Evolutionary conservation across 257 asterid genomes (phyloP), one percentile per base, ranked within the genome.

Genomic region (Avicennia marina): DNA sequence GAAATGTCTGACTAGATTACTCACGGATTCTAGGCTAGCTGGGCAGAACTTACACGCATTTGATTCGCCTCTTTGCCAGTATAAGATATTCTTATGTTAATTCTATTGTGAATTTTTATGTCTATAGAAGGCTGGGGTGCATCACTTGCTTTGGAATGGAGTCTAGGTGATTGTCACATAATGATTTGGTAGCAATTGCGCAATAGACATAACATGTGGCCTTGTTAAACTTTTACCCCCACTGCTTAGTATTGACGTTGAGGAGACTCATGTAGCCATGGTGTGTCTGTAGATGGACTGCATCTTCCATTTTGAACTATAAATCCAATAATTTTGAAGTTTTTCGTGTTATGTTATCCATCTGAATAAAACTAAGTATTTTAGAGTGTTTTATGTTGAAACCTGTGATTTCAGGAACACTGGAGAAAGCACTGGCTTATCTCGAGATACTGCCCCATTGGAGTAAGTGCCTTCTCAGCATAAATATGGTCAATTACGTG

Each of bases 401-500:
- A 33, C 42, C 46, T 39, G 12, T 38, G 13, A 11, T 68, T 65
- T 57, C 70, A 70, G 73, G 70, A 63, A 61, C 63, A 27, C 4
- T 46, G 68, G 68, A 25, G 73, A 72, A 65, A 60, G 62, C 39
- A 68, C 41, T 1, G 54, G 68, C 47, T 68, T 68, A 58, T 76
- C 72, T 56, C 44, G 40, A 25, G 68, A 61, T 64, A 55, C 76
- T 56, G 26, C 21, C 24, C 56, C 32, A 20, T 38, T 10, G 57
- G 76, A 64, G 78, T 76, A 62, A 60, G 76, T 54, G 49, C 57
- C 26, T 27, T 50, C 38, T 53, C 32, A 22, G 21, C 41, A 11
- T 31, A 11, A 4, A 9, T 31, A 8, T 0, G 16, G 56, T 11
- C 52, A 58, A 27, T 52, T 34, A 39, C 11, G 42, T 33, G 27